Conservation (phyloP, 495 filamentous ascomycete species). For the Aspergillus heteromorphus region DNA sequence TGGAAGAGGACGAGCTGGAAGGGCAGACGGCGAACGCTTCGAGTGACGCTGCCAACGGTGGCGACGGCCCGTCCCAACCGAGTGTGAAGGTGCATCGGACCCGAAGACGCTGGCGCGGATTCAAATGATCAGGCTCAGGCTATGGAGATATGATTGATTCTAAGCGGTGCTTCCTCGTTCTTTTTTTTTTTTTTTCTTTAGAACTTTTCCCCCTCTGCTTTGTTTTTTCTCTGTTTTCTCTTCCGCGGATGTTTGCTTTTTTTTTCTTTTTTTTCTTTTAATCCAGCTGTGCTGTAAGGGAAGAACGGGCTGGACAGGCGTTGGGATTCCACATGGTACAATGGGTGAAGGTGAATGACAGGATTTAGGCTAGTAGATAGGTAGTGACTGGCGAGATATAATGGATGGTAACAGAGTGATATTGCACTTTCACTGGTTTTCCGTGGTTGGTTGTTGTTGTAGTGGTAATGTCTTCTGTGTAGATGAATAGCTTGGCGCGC, state of each 20-base stretch:
- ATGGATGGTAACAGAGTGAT: background rate
- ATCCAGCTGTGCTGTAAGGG: background rate
- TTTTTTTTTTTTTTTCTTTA: slow-evolving; percentile 4
- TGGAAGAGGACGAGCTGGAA: slow-evolving; percentile 41
- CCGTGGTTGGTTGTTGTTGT: too few species aligned
- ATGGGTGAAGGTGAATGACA: background rate
- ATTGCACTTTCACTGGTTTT: too few species aligned
- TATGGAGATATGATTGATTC: slow-evolving; percentile 6
- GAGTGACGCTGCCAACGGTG: background rate
- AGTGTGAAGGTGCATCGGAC: slow-evolving; percentile 32
- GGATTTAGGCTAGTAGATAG: background rate
- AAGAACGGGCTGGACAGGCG: background rate
- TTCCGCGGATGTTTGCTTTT: background rate
- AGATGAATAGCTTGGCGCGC: background rate
- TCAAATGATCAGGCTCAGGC: slow-evolving; percentile 16
- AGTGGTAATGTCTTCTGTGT: too few species aligned
- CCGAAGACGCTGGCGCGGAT: slow-evolving; percentile 37
- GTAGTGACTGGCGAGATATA: background rate
- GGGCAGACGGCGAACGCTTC: slow-evolving; percentile 10
- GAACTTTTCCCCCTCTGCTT: slow-evolving; percentile 15
- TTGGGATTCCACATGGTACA: background rate
- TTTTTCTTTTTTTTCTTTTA: slow-evolving; percentile 1
- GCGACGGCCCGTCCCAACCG: slow-evolving; percentile 1
- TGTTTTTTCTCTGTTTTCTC: slow-evolving; percentile 9
- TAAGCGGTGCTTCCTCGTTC: slow-evolving; percentile 6